These are phyloP conservation scores for Borealophlyctis nickersoniae DNA, from an alignment of 192 early-diverging fungal genomes.

Conservation along the genomic window DNA sequence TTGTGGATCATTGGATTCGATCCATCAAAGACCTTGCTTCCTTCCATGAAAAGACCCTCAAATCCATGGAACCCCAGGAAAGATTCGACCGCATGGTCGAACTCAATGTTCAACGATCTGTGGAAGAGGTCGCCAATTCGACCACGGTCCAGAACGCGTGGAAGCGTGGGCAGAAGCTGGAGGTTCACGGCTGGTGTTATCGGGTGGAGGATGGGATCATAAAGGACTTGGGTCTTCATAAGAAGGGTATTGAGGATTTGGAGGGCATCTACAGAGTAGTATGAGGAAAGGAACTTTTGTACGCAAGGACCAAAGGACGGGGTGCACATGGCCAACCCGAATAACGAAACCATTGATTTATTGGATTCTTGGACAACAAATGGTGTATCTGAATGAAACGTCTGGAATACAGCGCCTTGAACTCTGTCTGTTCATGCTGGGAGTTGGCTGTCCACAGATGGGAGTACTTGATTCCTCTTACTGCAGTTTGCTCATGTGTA, in stretches of 20 bases:
- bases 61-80: slow-evolving; percentile 1
- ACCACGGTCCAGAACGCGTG: slow-evolving; percentile 87
- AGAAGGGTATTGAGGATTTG: slow-evolving; percentile 13
- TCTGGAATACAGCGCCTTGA: too few relatives aligned
- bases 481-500: too few relatives aligned
- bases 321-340: too few relatives aligned
- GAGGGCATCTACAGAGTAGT: slow-evolving; percentile 9
- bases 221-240: slow-evolving; percentile 19
- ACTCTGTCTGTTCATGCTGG: too few relatives aligned
- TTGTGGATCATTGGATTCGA: slow-evolving; percentile 45
- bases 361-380: too few relatives aligned
- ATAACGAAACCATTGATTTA: too few relatives aligned
- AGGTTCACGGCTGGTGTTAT: slow-evolving; percentile 53
- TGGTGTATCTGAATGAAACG: too few relatives aligned
- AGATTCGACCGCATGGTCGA: slow-evolving; percentile 38
- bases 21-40: slow-evolving; percentile 36
- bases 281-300: too few relatives aligned
- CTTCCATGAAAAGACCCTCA: slow-evolving; percentile 17
- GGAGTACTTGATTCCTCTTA: too few relatives aligned
- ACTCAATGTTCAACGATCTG: slow-evolving; percentile 76
- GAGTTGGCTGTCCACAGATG: too few relatives aligned
- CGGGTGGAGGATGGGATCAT: slow-evolving; percentile 37
- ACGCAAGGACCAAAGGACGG: too few relatives aligned
- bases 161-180: slow-evolving; percentile 68
- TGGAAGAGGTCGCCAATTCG: slow-evolving; percentile 72